A percentile compares a stretch with the other conserved stretches of the same genome.
Evolutionary conservation across 1,284 basidiomycete genomes (phyloP).

Genomic region (Apiotrichum siamense): DNA sequence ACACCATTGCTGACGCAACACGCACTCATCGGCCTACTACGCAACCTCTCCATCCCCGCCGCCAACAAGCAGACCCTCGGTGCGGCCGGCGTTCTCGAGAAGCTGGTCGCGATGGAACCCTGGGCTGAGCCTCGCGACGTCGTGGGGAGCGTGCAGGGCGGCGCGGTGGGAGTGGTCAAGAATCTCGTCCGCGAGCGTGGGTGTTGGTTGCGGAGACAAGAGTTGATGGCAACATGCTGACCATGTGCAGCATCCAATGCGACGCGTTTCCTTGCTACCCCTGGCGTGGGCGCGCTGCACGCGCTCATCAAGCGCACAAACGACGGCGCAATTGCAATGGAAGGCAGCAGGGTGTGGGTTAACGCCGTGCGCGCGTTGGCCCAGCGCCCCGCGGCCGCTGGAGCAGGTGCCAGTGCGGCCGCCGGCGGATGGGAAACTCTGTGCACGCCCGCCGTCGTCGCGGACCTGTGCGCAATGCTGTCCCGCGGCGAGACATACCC

Average conservation of each 20-base stretch:
- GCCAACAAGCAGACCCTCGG: constrained; percentile 59
- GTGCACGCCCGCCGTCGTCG: constrained; percentile 54
- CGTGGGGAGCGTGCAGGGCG: constrained; percentile 77
- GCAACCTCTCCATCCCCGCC: constrained; percentile 69
- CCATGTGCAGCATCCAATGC: constrained; percentile 12
- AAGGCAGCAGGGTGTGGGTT: constrained; percentile 54
- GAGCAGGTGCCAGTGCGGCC: constrained; percentile 45
- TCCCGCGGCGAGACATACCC: constrained; percentile 72
- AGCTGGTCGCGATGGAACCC: constrained; percentile 60
- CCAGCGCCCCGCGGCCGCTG: not conserved
- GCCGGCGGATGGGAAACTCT: constrained; percentile 53
- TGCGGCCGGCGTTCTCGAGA: constrained; percentile 59
- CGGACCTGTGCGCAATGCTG: constrained; percentile 65
- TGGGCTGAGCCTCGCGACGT: constrained; percentile 69
- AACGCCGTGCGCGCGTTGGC: constrained; percentile 20
- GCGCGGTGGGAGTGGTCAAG: constrained; percentile 80
- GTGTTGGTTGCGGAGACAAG: too few species aligned
- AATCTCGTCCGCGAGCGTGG: constrained; percentile 53
- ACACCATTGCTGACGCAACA: constrained; percentile 72
- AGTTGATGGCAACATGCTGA: not conserved
- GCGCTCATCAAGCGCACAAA: constrained; percentile 71
- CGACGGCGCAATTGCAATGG: constrained; percentile 74
- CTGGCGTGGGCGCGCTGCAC: constrained; percentile 59
- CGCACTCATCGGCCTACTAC: constrained; percentile 71
- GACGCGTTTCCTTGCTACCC: constrained; percentile 12